Evolutionary conservation across 148 eudicot genomes (phyloP).

Genomic region (Talinum fruticosum): DNA sequence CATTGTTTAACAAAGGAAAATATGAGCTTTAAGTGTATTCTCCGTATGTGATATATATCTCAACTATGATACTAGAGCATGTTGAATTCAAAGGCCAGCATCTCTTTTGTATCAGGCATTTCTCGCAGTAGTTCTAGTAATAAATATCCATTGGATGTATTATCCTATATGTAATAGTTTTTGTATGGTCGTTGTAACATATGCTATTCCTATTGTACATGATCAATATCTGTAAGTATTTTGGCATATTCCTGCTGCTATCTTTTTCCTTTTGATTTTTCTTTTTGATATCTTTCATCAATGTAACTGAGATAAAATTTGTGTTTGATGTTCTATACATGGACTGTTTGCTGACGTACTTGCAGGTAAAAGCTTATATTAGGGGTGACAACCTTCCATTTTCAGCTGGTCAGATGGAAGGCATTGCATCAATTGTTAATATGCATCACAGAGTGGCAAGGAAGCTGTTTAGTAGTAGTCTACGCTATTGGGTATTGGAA

Average conservation of each 20-base stretch:
- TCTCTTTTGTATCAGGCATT: too few relatives aligned
- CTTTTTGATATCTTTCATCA: background rate
- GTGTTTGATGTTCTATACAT: background rate
- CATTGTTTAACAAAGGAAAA: background rate
- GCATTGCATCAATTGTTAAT: conserved; percentile 61
- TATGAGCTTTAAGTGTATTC: background rate
- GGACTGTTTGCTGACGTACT: background rate
- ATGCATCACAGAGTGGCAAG: conserved; percentile 60
- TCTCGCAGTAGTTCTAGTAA: too few relatives aligned
- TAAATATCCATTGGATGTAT: too few relatives aligned
- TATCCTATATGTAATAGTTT: too few relatives aligned
- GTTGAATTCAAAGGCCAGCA: background rate
- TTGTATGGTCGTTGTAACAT: background rate
- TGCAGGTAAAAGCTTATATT: conserved; percentile 80
- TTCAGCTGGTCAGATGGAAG: conserved; percentile 84
- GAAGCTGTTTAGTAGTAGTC: conserved; percentile 60
- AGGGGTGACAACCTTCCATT: conserved; percentile 80
- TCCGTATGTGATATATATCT: background rate
- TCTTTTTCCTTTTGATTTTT: background rate
- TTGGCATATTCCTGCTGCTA: background rate
- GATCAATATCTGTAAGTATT: too few relatives aligned
- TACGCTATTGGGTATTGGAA: conserved; percentile 90
- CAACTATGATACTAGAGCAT: too few relatives aligned
- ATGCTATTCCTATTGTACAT: too few relatives aligned
- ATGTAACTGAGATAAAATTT: background rate